Percentiles rank a stretch among this genome's conserved stretches.
Conservation (phyloP, 163 green algal genomes). For the Prototheca stagnorum region DNA sequence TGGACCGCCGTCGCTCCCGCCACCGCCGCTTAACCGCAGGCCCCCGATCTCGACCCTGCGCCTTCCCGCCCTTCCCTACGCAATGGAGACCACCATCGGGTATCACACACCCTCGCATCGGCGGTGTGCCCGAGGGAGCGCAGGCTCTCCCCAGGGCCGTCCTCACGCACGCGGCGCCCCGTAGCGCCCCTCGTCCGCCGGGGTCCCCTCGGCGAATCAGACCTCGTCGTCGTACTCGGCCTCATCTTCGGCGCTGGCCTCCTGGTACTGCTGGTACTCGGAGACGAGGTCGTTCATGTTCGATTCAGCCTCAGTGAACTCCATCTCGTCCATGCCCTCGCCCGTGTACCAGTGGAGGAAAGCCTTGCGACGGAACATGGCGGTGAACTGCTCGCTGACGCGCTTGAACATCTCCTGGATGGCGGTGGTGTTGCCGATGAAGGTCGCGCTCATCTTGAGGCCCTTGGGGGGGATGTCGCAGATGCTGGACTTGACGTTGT, state of each 20-base stretch:
- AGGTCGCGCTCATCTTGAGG: slow-evolving; percentile 81
- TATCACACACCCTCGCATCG: too few relatives aligned
- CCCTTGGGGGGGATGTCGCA: slow-evolving; percentile 85
- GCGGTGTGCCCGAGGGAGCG: too few relatives aligned
- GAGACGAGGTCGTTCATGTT: slow-evolving; percentile 97
- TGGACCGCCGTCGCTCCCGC: too few relatives aligned
- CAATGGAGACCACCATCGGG: too few relatives aligned
- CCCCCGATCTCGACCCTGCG: too few relatives aligned
- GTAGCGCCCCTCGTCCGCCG: too few relatives aligned
- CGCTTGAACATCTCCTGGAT: slow-evolving; percentile 96
- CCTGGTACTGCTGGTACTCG: slow-evolving; percentile 94
- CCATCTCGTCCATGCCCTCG: slow-evolving; percentile 96
- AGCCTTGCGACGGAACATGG: slow-evolving; percentile 90
- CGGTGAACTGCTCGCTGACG: slow-evolving; percentile 86
- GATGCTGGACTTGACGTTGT: slow-evolving; percentile 87
- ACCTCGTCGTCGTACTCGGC: slow-evolving; percentile 7
- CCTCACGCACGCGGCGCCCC: too few relatives aligned
- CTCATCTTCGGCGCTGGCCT: slow-evolving; percentile 39
- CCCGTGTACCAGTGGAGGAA: slow-evolving; percentile 89
- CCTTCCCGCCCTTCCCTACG: too few relatives aligned
- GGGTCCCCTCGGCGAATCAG: too few relatives aligned
- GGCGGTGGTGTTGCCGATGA: slow-evolving; percentile 85
- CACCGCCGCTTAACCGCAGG: too few relatives aligned
- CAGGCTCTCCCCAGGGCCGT: too few relatives aligned
- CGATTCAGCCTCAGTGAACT: slow-evolving; percentile 91